Base-by-base conservation (phyloP, 2,329 filamentous ascomycete genomes). In the Cytospora paraplurivora region DNA sequence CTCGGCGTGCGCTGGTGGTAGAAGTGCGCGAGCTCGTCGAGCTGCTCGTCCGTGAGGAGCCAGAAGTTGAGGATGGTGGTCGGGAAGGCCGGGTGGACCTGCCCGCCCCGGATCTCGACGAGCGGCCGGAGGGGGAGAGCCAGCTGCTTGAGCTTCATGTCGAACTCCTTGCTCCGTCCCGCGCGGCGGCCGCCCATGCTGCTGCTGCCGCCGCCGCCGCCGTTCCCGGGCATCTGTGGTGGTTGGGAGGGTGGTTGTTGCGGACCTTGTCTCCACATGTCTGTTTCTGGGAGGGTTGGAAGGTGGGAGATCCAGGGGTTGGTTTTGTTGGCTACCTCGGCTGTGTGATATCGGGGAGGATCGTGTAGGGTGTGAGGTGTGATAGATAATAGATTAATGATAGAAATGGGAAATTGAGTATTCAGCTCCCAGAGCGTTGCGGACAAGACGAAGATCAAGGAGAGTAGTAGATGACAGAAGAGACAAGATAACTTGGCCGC, bases 31-130 rank as follows among this genome's bases (percentile, higher is more conserved):
- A 93, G 81, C 60, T 79, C 78, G 76, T 93, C 89, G 61, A 92
- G 85, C 75, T 93, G 81, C 35, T 76, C 76, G 73, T 90, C 87
- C 17, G 88, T 92, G 44, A 93, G 82, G 37, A 92, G 85, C 82
- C 88, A 91, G 76, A 90, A 91, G 72, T 84, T 82, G 53, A 93
- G 85, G 61, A 92, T 79, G 4, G 85, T 90, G 21, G 72, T 71
- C 1, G 90, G 90, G 73, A 90, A 93, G 62, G 78, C 73, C 0
- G 86, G 84, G 70, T 91, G 88, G 2, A 88, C 76, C n/a, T 76
- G 72, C 56, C 88, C 88, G 1, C 83, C 84, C 27, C 80, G 79
- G 68, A 88, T 76, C 74, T 87, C 84, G 8, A 90, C 85, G 7
- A 93, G 85, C 1, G 89, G 88, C 0, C 84, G 82, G 32, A 93